Conservation (phyloP, 768 basidiomycete genomes). For the Xerocomellus chrysenteron region DNA sequence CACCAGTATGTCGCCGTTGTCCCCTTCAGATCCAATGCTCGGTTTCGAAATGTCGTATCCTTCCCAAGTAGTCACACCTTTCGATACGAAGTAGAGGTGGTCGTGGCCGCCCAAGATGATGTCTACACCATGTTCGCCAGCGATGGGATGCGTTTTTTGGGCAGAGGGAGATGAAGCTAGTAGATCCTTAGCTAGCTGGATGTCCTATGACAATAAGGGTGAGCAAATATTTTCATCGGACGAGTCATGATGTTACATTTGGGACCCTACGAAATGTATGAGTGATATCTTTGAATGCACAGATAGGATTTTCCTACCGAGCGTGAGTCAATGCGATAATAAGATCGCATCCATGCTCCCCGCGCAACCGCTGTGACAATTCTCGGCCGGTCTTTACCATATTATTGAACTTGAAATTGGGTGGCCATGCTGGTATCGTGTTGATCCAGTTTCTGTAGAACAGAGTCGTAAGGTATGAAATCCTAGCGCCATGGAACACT, state of each 20-base stretch:
- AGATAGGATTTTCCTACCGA: constrained; percentile 42
- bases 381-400: constrained; percentile 74
- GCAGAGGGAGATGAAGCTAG: constrained; percentile 56
- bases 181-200: constrained; percentile 65
- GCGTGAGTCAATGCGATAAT: constrained; percentile 86
- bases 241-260: constrained; percentile 23
- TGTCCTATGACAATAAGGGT: constrained; percentile 49
- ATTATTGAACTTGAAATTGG: constrained; percentile 70
- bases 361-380: constrained; percentile 71
- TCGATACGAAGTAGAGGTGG: constrained; percentile 75
- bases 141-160: constrained; percentile 44
- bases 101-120: constrained; percentile 88
- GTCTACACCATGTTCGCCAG: constrained; percentile 71
- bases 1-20: constrained; percentile 66
- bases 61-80: constrained; percentile 66
- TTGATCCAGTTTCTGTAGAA: constrained; percentile 78
- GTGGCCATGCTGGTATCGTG: constrained; percentile 85
- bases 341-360: constrained; percentile 71
- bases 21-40: constrained; percentile 68
- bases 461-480: neutral
- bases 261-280: constrained; percentile 23
- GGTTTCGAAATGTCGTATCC: constrained; percentile 51
- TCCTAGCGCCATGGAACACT: constrained; percentile 6
- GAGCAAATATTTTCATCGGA: neutral
- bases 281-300: neutral